Conservation (phyloP, 352 stramenopile genomes). For the Hyaloperonospora brassicae region DNA sequence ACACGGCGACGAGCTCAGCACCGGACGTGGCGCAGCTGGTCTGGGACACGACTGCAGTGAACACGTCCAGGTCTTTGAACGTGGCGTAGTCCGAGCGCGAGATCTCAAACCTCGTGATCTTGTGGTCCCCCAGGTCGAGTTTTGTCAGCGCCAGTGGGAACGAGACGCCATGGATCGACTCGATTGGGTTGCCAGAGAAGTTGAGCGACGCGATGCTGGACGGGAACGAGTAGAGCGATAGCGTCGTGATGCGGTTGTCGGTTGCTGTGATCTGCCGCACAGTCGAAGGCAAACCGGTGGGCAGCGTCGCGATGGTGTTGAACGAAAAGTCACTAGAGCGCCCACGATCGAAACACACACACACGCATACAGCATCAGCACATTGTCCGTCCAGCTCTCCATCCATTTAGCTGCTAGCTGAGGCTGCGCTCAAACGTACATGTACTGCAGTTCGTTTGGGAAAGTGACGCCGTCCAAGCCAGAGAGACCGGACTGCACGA, state of each 20-base stretch:
- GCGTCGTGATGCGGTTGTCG: constrained; percentile 38
- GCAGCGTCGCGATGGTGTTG: constrained; percentile 37
- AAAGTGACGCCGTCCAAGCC: constrained; percentile 36
- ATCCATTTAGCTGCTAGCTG: too few species aligned
- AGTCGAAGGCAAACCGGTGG: constrained; percentile 21
- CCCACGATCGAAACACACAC: neutral
- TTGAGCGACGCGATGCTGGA: constrained; percentile 41
- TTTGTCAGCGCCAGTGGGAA: constrained; percentile 47
- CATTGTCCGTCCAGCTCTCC: neutral
- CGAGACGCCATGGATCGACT: constrained; percentile 39
- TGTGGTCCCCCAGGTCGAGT: constrained; percentile 35
- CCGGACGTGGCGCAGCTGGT: constrained; percentile 34
- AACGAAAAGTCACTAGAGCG: constrained; percentile 35
- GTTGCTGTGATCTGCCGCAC: constrained; percentile 34
- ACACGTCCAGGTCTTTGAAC: constrained; percentile 36
- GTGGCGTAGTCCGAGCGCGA: constrained; percentile 51
- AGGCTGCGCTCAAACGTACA: constrained; percentile 27
- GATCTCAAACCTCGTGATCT: constrained; percentile 65
- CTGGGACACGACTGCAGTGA: constrained; percentile 38
- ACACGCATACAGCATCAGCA: neutral
- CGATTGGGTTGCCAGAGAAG: constrained; percentile 53
- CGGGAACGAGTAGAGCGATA: constrained; percentile 47
- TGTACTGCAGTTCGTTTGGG: constrained; percentile 37
- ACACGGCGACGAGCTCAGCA: constrained; percentile 36
- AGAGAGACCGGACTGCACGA: constrained; percentile 37